A percentile compares a stretch with the other conserved stretches of the same genome.
Evolutionary conservation across 768 basidiomycete species (phyloP).

Genomic region (Clitopilus hobsonii): DNA sequence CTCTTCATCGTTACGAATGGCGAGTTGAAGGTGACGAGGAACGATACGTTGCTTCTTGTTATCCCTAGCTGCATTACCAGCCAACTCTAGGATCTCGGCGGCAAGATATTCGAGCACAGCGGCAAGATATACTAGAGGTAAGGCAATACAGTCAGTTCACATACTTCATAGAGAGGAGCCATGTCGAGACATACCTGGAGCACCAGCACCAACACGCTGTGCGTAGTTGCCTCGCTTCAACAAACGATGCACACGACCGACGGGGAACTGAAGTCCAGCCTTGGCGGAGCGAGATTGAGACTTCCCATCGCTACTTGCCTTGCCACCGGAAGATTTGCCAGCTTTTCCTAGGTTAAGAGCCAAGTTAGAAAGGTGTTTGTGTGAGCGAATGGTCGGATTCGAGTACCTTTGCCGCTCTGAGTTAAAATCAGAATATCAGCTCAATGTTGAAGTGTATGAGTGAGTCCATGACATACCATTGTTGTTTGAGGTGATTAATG

Average conservation of each 20-base stretch:
- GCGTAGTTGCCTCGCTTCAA: constrained; percentile 85
- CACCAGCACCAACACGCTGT: constrained; percentile 83
- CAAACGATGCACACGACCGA: constrained; percentile 90
- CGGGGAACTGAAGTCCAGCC: constrained; percentile 83
- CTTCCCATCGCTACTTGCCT: constrained; percentile 49
- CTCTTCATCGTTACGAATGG: constrained; percentile 94
- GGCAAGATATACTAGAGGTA: constrained; percentile 72
- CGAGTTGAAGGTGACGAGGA: constrained; percentile 90
- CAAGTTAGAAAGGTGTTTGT: too few species aligned
- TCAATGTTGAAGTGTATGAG: neutral
- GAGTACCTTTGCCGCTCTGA: constrained; percentile 41
- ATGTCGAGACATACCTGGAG: constrained; percentile 54
- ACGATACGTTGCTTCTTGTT: constrained; percentile 97
- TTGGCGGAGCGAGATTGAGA: constrained; percentile 68
- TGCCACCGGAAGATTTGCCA: constrained; percentile 69
- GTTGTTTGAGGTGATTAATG: constrained; percentile 10
- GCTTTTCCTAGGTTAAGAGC: constrained; percentile 31
- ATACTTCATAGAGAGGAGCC: neutral
- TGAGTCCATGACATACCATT: constrained; percentile 17
- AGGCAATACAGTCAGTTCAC: constrained; percentile 3
- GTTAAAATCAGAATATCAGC: constrained; percentile 3
- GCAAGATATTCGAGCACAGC: constrained; percentile 91
- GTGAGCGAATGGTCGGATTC: too few species aligned
- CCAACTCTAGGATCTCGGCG: constrained; percentile 91
- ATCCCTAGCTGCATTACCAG: constrained; percentile 85